Evolutionary conservation across 2,329 filamentous ascomycete genomes (phyloP), one percentile per base, ranked within the genome.

Genomic region (Lecanicillium sp.): DNA sequence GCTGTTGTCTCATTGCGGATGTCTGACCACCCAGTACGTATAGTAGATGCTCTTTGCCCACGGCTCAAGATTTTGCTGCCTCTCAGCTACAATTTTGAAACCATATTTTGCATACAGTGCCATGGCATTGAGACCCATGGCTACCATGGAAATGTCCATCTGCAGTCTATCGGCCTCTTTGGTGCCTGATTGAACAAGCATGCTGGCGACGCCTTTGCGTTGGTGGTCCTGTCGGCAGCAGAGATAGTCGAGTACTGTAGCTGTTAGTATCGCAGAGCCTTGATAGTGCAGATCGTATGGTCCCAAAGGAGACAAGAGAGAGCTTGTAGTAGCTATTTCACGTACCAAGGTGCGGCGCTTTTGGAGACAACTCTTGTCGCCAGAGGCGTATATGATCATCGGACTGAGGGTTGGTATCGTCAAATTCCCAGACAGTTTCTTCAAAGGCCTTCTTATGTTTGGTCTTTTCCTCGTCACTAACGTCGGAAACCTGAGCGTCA

Each of bases 111-210:
- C 27, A 30, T 51, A 52, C 18, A 50, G 30, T 2, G 38, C 31
- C 3, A 40, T 20, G 4, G 45, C 43, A n/a, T 27, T 29, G 8
- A 38, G 22, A 5, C 51, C 48, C 40, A 47, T 51, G 3, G 51
- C 45, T 12, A 48, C 35, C 1, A 51, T 27, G 1, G 43, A 31
- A 5, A 49, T 37, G 3, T 50, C 46, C 1, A 51, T n/a, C 1
- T 46, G 41, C 1, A 53, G 29, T 14, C 43, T 30, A 2, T 43
- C 41, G 6, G 45, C 51, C 19, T 43, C 41, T 12, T 45, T 31
- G 6, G 51, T 29, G 2, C 51, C 50, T 11, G 51, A 50, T 8
- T 34, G 29, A 0, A 54, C 31, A 7, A 53, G 49, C 41, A 51
- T 39, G 5, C 46, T 46, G 3, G 41, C 50, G 9, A 52, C 33